Conservation (phyloP, 176 grass and related monocot genomes). For the Triticum turgidum region DNA sequence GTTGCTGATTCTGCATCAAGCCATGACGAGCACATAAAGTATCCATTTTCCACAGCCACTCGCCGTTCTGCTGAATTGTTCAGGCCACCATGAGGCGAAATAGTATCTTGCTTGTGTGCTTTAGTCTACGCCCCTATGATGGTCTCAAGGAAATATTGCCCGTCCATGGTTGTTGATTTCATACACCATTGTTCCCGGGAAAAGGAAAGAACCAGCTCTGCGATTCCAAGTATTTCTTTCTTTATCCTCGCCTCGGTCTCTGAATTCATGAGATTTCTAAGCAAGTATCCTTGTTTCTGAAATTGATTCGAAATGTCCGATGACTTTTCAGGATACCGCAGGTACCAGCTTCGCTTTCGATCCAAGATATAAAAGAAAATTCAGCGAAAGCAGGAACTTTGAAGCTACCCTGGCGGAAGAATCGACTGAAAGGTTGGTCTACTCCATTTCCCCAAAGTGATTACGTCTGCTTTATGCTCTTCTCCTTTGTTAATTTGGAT, state of each 20-base stretch:
- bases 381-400: background rate
- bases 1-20: constrained; percentile 17
- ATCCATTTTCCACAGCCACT: background rate
- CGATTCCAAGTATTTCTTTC: background rate
- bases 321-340: constrained; percentile 20
- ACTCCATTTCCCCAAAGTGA: background rate
- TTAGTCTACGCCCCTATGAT: constrained; percentile 6
- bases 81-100: constrained; percentile 2
- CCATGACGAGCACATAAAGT: constrained; percentile 26
- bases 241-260: background rate
- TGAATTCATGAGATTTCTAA: constrained; percentile 12
- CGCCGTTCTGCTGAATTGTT: constrained; percentile 18
- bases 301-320: background rate
- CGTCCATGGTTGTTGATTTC: background rate
- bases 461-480: constrained; percentile 17
- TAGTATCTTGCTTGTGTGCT: constrained; percentile 7
- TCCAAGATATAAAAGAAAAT: background rate
- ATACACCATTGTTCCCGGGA: background rate
- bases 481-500: background rate
- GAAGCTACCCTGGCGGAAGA: constrained; percentile 20
- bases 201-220: background rate
- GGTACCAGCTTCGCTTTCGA: background rate
- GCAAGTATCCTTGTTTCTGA: background rate
- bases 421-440: constrained; percentile 42
- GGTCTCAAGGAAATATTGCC: background rate